Evolutionary conservation across 768 basidiomycete species (phyloP), one percentile per base, ranked within the genome.

Genomic region (Tylopilus vinaceipallidus): DNA sequence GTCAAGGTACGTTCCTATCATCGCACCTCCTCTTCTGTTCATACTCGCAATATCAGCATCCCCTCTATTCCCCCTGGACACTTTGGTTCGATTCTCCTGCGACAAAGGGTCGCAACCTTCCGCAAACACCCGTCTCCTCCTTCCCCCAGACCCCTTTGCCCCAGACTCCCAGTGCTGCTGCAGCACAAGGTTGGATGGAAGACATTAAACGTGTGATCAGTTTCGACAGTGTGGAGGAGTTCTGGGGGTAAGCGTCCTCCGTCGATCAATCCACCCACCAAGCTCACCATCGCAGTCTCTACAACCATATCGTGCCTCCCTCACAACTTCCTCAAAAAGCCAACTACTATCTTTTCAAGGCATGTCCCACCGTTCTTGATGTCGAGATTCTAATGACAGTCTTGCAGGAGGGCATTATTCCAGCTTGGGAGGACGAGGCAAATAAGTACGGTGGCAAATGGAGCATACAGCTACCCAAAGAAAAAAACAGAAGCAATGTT

Each of bases 291-390:
- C 27, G 24, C 36, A 95, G 90, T 9, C 72, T 97, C 55, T 95
- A 97, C 74, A 97, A 98, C 72, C 97, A 98, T 72, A 95, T 98
- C 62, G 86, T 99, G 40, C 91, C 93, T 22, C 97, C 97, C 14
- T 95, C 93, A 17, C 82, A 84, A 63, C 75, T 98, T 55, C 91
- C 93, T 33, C 85, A 85, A 70, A 98, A 97, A 74, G 92, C 94
- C n/a, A 98, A 98, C 67, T 99, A 99, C 71, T 99, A 98, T 74
- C 77, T 99, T 56, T 98, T 99, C 84, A 98, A 97, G 79, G 91
- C 86, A 45, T 41, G 81, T 71, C 19, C 29, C 11, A 9, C 16
- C 10, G 20, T 34, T 10, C 13, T 12, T 24, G 32, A 19, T 44
- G 14, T 42, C 32, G 34, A 45, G 42, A 17, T 24, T 20, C 20